Conservation (phyloP, 306 rosid genomes). For the Corylus heterophylla region DNA sequence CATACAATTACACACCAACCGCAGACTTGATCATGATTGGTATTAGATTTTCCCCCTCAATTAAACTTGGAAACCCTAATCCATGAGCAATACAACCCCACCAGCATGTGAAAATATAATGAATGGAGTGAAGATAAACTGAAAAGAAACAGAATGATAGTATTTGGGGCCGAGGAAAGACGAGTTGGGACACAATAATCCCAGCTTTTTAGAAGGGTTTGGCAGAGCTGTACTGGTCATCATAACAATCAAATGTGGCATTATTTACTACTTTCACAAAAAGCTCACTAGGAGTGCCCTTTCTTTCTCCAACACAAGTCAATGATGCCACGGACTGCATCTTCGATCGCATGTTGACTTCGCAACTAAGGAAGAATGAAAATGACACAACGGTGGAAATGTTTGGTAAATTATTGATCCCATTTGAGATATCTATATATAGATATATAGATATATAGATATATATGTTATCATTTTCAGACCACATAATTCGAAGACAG, state of each 20-base stretch:
- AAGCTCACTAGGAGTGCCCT: conserved; percentile 22
- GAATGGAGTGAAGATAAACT: conserved; percentile 47
- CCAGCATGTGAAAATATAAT: conserved; percentile 46
- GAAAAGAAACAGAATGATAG: conserved; percentile 38
- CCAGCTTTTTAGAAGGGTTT: conserved; percentile 32
- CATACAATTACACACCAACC: conserved; percentile 32
- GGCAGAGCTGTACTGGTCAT: conserved; percentile 20
- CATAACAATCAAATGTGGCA: conserved; percentile 38
- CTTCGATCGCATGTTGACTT: conserved; percentile 64
- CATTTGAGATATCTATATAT: conserved; percentile 1
- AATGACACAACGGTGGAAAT: conserved; percentile 15
- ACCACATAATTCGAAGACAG: conserved; percentile 43
- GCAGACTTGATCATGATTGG: conserved; percentile 30
- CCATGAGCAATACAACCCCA: conserved; percentile 28
- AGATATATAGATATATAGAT: not conserved
- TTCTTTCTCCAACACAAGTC: conserved; percentile 44
- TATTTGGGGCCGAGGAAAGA: conserved; percentile 40
- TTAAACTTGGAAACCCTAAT: conserved; percentile 22
- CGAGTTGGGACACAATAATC: conserved; percentile 52
- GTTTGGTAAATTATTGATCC: conserved; percentile 34
- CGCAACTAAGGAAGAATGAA: conserved; percentile 51
- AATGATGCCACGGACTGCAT: conserved; percentile 41
- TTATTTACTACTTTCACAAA: conserved; percentile 47
- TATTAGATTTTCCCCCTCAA: conserved; percentile 22
- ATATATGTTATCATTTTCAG: conserved; percentile 19